Evolutionary conservation across 805 yeast species (phyloP), one percentile per base, ranked within the genome.

Genomic region (Candida ulmi): DNA sequence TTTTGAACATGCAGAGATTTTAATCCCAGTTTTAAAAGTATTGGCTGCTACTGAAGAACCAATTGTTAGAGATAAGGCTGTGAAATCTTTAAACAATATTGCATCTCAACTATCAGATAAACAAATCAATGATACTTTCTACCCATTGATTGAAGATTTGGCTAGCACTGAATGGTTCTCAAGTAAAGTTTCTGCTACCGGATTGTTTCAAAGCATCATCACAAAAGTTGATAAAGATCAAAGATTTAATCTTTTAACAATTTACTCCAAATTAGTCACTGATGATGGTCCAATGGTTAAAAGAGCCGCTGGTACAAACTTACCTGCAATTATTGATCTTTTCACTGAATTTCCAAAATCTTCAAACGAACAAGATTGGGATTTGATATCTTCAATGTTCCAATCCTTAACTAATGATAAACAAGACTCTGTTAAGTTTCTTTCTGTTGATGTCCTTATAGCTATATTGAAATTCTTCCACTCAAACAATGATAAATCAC

Each of bases 211-310:
- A 48, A 69, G 83, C 23, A 81, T 83, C 25, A 68, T 84, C 32
- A 65, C 69, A 30, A 72, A 79, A 49, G 84, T 83, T 9, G 72
- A 75, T 45, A 67, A 75, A 15, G 59, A 63, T 2, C 61, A 69
- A 31, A 71, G 91, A 59, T 72, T 71, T 32, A 80, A 78, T 36
- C 68, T 93, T 43, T 70, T 88, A 46, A 70, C 73, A 30, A 63
- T 82, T 33, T 91, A 81, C 61, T 69, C 76, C 43, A 83, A 80
- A 49, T 69, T 93, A 50, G 76, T 85, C 36, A 76, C 74, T 47
- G 98, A 93, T 61, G 99, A 93, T 43, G 86, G 95, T 16, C 99
- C 99, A 45, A 88, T 93, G 96, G 98, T 93, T 17, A 80, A 96
- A 63, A 81, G 97, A 58, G 84, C 96, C 9, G 95, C 97, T 13